Evolutionary conservation across 176 grass and related monocot species (phyloP).

Genomic region (Oryza glaberrima): DNA sequence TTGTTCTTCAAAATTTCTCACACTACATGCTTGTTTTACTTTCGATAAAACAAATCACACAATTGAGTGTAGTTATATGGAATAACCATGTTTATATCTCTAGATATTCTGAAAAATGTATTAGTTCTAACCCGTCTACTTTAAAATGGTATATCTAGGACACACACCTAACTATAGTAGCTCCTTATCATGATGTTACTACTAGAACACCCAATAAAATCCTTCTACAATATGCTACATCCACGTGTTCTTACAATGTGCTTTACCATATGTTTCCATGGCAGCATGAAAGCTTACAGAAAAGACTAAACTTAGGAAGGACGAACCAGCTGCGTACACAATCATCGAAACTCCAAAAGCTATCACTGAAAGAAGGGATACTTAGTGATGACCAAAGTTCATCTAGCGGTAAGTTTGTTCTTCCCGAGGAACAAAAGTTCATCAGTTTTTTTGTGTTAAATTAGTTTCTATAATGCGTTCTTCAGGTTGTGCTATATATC

Average conservation of each 20-base stretch:
- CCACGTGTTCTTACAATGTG: too few relatives aligned
- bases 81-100: too few relatives aligned
- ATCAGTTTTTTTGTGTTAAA: neutral
- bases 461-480: neutral
- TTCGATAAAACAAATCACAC: too few relatives aligned
- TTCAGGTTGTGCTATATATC: neutral
- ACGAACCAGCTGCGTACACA: neutral
- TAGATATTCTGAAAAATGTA: too few relatives aligned
- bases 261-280: neutral
- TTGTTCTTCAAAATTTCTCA: neutral
- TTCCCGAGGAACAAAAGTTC: neutral
- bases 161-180: too few relatives aligned
- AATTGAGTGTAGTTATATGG: too few relatives aligned
- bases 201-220: too few relatives aligned
- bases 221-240: too few relatives aligned
- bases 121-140: too few relatives aligned
- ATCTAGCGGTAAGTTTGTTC: slow-evolving; percentile 12
- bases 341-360: neutral
- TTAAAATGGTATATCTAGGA: too few relatives aligned
- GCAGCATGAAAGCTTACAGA: slow-evolving; percentile 27
- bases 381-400: neutral
- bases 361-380: neutral
- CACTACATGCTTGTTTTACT: neutral
- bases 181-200: too few relatives aligned
- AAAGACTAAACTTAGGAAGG: neutral